These are phyloP conservation scores for Xylaria digitata DNA, from an alignment of 2,329 filamentous ascomycete genomes.

Conservation along the genomic window DNA sequence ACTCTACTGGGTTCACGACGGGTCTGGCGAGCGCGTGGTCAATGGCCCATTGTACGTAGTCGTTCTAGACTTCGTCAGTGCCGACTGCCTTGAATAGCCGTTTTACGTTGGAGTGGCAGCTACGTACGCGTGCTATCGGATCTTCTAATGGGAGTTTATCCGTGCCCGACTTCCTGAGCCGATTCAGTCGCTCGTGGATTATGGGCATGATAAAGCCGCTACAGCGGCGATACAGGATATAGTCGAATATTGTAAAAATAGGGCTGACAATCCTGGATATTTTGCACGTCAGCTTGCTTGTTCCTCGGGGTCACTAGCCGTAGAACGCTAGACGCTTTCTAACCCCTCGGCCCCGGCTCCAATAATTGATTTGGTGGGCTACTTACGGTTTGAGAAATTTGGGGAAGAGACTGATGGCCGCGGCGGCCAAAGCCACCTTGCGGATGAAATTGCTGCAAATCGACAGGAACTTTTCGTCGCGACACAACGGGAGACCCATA, in stretches of 20 bases:
- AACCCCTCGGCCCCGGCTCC: neutral
- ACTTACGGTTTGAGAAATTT: slow-evolving; percentile 49
- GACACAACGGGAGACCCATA: slow-evolving; percentile 49
- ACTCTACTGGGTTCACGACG: slow-evolving; percentile 43
- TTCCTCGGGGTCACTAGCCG: neutral
- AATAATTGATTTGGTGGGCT: neutral
- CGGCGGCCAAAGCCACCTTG: slow-evolving; percentile 48
- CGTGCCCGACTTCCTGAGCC: slow-evolving; percentile 15
- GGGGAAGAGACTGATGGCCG: slow-evolving; percentile 48
- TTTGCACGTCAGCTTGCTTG: slow-evolving; percentile 11
- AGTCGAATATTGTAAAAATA: slow-evolving; percentile 49
- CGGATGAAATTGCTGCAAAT: slow-evolving; percentile 49
- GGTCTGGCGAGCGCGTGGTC: slow-evolving; percentile 50
- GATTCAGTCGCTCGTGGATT: slow-evolving; percentile 48
- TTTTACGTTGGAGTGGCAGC: neutral
- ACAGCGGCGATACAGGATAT: slow-evolving; percentile 48
- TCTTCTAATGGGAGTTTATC: slow-evolving; percentile 41
- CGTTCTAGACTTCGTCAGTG: slow-evolving; percentile 43
- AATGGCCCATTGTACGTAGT: slow-evolving; percentile 56
- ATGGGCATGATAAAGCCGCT: slow-evolving; percentile 50
- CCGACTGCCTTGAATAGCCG: neutral
- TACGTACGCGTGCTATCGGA: slow-evolving; percentile 39
- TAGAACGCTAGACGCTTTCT: neutral
- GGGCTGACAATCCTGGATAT: slow-evolving; percentile 46
- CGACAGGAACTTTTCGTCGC: slow-evolving; percentile 46